A percentile compares a stretch with the other conserved stretches of the same genome.
These are phyloP conservation scores for Metrosideros polymorpha DNA, from an alignment of 441 rosid species.

Conservation along the genomic window DNA sequence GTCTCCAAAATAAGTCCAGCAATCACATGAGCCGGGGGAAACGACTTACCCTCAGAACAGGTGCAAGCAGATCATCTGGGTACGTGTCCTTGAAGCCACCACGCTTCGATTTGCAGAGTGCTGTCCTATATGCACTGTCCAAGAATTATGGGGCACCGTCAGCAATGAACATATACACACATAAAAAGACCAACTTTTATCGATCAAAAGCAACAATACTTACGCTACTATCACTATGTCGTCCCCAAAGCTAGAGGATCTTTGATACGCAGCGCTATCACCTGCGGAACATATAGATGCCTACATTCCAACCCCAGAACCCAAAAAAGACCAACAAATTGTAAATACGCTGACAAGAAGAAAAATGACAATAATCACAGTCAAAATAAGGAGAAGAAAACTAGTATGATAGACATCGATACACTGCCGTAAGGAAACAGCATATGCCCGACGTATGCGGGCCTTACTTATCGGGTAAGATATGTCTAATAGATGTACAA, in stretches of 20 bases:
- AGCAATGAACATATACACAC: background rate
- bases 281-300: constrained; percentile 84
- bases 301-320: constrained; percentile 17
- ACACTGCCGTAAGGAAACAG: background rate
- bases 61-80: constrained; percentile 93
- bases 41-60: constrained; percentile 63
- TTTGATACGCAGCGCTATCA: constrained; percentile 78
- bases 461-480: background rate
- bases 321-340: background rate
- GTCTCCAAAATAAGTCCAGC: background rate
- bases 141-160: background rate
- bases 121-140: constrained; percentile 76
- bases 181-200: background rate
- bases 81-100: constrained; percentile 91
- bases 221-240: constrained; percentile 94
- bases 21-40: background rate
- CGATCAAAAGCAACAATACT: constrained; percentile 14
- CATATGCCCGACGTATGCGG: background rate
- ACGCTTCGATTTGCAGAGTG: constrained; percentile 82
- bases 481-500: background rate
- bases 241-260: constrained; percentile 67
- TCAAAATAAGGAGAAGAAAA: background rate
- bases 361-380: background rate
- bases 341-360: background rate
- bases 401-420: background rate